Conservation (phyloP, 306 rosid genomes). For the Gynostemma pentaphyllum region DNA sequence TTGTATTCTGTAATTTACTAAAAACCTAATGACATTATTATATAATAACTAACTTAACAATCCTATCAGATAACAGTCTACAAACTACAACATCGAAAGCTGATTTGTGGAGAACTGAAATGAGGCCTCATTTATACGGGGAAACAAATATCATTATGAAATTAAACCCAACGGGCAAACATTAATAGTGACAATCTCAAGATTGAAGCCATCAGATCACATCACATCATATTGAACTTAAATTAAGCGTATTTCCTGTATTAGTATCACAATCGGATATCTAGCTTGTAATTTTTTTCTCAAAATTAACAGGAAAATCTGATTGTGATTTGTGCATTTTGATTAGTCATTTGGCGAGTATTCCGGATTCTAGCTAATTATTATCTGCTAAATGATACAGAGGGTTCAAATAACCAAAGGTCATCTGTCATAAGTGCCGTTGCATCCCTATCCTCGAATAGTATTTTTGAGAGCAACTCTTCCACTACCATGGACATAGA, state of each 20-base stretch:
- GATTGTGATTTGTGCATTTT: not conserved
- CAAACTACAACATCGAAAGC: not conserved
- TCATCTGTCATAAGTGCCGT: slow-evolving; percentile 20
- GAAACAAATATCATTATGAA: not conserved
- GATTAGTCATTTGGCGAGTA: not conserved
- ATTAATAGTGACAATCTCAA: not conserved
- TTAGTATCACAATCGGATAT: not conserved
- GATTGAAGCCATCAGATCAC: not conserved
- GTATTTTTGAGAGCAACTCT: slow-evolving; percentile 27
- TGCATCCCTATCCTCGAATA: slow-evolving; percentile 29
- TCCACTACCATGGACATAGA: slow-evolving; percentile 42
- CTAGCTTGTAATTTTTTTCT: not conserved
- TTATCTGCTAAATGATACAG: slow-evolving; percentile 23
- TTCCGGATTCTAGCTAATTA: slow-evolving; percentile 8
- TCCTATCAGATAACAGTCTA: not conserved
- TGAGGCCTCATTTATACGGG: not conserved
- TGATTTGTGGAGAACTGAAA: not conserved
- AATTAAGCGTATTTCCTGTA: not conserved
- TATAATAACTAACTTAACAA: too few relatives aligned
- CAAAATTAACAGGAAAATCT: not conserved
- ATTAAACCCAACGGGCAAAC: not conserved
- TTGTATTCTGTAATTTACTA: not conserved
- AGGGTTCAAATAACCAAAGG: slow-evolving; percentile 29
- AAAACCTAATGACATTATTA: too few relatives aligned
- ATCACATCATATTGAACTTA: not conserved